These are phyloP conservation scores for Nemania sp. DNA, from an alignment of 2,329 filamentous ascomycete species.

Conservation along the genomic window DNA sequence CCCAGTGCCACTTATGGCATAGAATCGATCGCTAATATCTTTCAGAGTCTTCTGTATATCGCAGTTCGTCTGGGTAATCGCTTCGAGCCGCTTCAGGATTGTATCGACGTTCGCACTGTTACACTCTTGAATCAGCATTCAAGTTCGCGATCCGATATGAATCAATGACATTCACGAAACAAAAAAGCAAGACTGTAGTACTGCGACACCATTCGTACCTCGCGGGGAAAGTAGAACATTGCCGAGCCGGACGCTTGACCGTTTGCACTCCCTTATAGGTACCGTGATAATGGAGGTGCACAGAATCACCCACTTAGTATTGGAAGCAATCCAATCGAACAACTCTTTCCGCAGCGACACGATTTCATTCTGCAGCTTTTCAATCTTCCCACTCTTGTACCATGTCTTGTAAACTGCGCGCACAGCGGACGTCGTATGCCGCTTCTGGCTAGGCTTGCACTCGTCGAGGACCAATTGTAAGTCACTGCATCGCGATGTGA, in stretches of 20 bases:
- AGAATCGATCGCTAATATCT: background rate
- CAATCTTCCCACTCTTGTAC: background rate
- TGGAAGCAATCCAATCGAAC: background rate
- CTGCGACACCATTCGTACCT: no score
- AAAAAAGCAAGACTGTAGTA: no score
- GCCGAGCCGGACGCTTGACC: no score
- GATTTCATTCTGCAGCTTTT: background rate
- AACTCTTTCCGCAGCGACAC: background rate
- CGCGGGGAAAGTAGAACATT: no score
- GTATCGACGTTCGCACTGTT: background rate
- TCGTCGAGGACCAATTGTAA: background rate
- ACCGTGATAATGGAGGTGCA: background rate
- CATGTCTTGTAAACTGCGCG: background rate
- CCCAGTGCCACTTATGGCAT: no score
- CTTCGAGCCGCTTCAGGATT: background rate
- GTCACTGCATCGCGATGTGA: background rate
- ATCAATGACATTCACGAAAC: no score
- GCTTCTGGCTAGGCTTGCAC: background rate
- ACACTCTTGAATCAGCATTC: background rate
- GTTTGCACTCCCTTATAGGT: no score
- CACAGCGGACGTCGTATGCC: background rate
- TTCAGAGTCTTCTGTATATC: background rate
- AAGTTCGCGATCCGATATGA: no score
- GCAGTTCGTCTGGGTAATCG: background rate
- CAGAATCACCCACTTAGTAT: background rate